Evolutionary conservation across 2,329 filamentous ascomycete species (phyloP), one percentile per base, ranked within the genome.

Genomic region (Zasmidium cellare): DNA sequence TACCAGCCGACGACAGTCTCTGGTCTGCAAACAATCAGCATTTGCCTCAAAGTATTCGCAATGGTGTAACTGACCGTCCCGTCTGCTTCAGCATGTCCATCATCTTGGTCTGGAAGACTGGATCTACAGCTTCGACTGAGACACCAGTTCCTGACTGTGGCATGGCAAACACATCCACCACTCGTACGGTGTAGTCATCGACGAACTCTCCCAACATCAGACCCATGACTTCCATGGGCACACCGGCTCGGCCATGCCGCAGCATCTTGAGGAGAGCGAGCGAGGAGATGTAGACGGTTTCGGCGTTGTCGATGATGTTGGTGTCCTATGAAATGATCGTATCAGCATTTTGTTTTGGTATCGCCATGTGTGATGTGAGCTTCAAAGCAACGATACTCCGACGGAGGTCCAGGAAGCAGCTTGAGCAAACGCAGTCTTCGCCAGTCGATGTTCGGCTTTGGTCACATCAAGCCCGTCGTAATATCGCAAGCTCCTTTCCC

Each of bases 171-270:
- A 99, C 94, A 77, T 99, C 94, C 66, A 97, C 93, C 14, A 99
- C 94, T 67, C 93, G 89, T 62, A 99, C 94, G 59, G 94, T 99
- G 79, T 97, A 99, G 79, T 97, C 94, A 73, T 99, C 94, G 59
- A 99, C 93, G 69, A 99, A 97, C 76, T 97, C 94, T 75, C 94
- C 94, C 71, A 97, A 79, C 94, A 99, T 99, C 74, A 99, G 82
- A 62, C 94, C 94, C 94, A 99, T 99, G 75, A 99, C 94, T 82
- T 99, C 94, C 94, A 99, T 99, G 19, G 94, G 94, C 65, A 99
- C 94, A 80, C 94, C 94, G 44, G 94, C 94, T 67, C 94, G 89
- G 65, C 94, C 94, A 78, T 99, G 94, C 75, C 94, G 88, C 76
- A 99, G 84, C 94, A 99, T 99, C 84, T 99, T 99, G 69, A 99